Conservation (phyloP, 257 asterid species). For the Petunia axillaris region DNA sequence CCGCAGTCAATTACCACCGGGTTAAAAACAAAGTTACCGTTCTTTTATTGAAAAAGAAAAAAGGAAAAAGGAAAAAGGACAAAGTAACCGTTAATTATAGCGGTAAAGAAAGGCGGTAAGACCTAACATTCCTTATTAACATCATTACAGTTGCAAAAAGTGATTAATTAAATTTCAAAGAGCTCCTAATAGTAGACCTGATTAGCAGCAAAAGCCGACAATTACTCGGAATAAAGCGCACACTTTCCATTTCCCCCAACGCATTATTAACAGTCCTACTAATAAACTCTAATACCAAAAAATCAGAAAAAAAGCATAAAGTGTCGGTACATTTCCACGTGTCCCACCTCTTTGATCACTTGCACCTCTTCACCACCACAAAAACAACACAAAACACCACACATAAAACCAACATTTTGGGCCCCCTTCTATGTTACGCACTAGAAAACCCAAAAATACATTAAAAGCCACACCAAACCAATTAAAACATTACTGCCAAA, state of each 20-base stretch:
- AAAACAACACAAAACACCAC: neutral
- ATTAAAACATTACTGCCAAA: neutral
- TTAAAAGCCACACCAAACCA: slow-evolving; percentile 24
- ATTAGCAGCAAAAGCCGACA: neutral
- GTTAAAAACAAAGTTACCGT: neutral
- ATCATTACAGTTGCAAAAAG: neutral
- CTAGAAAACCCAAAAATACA: neutral
- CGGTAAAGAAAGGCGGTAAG: neutral
- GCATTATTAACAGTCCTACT: neutral
- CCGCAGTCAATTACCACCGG: no score
- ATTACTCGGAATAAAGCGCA: neutral
- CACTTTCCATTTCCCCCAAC: neutral
- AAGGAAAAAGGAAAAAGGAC: neutral
- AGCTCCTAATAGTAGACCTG: neutral
- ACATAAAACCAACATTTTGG: neutral
- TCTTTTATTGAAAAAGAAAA: neutral
- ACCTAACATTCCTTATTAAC: neutral
- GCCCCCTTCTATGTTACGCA: neutral
- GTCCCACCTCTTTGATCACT: neutral
- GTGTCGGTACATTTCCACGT: slow-evolving; percentile 22
- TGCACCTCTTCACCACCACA: neutral
- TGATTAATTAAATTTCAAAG: neutral
- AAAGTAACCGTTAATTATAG: neutral
- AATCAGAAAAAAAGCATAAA: neutral
- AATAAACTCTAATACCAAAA: neutral